These are phyloP conservation scores for Coprinellus micaceus DNA, from an alignment of 768 basidiomycete genomes.

Conservation along the genomic window DNA sequence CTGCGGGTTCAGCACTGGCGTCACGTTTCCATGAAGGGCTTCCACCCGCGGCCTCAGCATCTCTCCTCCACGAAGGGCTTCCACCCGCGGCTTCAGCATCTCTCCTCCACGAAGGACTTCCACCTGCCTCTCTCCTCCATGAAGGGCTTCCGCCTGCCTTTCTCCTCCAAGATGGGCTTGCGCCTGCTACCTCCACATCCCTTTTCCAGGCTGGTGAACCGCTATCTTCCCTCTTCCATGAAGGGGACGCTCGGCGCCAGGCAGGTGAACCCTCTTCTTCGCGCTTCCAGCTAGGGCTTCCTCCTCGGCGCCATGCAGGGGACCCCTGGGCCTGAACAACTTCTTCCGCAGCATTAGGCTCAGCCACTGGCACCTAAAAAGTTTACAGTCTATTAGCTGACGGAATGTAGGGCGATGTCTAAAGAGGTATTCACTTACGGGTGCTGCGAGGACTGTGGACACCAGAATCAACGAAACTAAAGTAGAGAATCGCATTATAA, in stretches of 20 bases:
- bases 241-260: conserved; percentile 15
- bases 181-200: conserved; percentile 8
- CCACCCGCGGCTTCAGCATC: conserved; percentile 4
- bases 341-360: conserved; percentile 17
- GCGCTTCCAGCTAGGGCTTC: conserved; percentile 14
- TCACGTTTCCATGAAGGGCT: background rate
- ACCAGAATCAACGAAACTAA: conserved; percentile 32
- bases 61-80: background rate
- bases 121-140: conserved; percentile 19
- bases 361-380: conserved; percentile 15
- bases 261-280: conserved; percentile 10
- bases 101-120: conserved; percentile 17
- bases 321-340: conserved; percentile 4
- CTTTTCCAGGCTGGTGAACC: conserved; percentile 9
- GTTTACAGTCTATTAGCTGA: conserved; percentile 1
- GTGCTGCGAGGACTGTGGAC: conserved; percentile 32
- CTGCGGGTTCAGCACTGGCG: background rate
- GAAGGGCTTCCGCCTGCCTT: conserved; percentile 17
- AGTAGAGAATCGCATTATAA: conserved; percentile 30
- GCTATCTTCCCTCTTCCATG: conserved; percentile 20
- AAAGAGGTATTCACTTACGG: conserved; percentile 26
- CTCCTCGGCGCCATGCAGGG: conserved; percentile 15
- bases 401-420: background rate
- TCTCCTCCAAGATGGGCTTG: conserved; percentile 7
- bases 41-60: background rate